These are phyloP conservation scores for Leucocoprinus sp. DNA, from an alignment of 768 basidiomycete genomes.

Conservation along the genomic window DNA sequence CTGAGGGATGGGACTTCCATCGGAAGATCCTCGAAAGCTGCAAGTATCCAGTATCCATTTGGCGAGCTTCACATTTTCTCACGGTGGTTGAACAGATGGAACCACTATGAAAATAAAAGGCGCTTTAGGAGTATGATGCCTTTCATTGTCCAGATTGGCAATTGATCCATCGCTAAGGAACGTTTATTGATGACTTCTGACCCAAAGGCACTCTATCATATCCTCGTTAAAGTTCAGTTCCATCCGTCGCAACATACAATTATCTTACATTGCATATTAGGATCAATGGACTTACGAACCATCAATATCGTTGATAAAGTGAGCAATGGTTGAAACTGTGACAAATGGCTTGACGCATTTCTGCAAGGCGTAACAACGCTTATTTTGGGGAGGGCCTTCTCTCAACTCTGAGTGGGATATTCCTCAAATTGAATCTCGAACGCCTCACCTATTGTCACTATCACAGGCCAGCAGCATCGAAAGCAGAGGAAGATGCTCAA, in stretches of 20 bases:
- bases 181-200: constrained; percentile 33
- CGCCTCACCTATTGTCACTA: not conserved
- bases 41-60: constrained; percentile 1
- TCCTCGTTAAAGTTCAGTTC: constrained; percentile 32
- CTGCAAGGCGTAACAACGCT: constrained; percentile 13
- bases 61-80: not conserved
- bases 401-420: constrained; percentile 18
- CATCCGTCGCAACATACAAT: not conserved
- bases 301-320: constrained; percentile 20
- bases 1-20: constrained; percentile 31
- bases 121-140: constrained; percentile 25
- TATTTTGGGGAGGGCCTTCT: constrained; percentile 18
- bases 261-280: constrained; percentile 12
- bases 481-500: constrained; percentile 29
- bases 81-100: constrained; percentile 19
- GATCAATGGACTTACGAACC: constrained; percentile 27
- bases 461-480: constrained; percentile 9
- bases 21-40: constrained; percentile 25
- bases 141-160: not conserved
- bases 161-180: constrained; percentile 14
- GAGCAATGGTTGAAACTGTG: no score
- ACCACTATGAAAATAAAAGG: constrained; percentile 26
- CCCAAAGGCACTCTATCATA: constrained; percentile 36
- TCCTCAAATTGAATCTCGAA: no score
- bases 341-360: no score